These are phyloP conservation scores for Sporothrix variecibatus DNA, from an alignment of 2,329 filamentous ascomycete genomes.

Conservation along the genomic window DNA sequence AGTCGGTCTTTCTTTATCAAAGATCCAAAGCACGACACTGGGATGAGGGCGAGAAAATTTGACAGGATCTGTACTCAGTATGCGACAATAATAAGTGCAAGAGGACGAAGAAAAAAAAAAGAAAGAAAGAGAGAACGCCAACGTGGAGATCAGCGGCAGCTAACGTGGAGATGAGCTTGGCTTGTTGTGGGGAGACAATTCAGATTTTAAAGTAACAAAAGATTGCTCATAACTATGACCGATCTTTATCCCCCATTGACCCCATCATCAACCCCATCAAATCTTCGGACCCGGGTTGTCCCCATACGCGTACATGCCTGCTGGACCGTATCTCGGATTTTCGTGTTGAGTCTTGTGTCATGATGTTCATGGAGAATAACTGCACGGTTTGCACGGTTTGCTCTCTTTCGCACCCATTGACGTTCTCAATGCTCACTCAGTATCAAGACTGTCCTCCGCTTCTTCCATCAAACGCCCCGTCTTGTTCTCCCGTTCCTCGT, in stretches of 20 bases:
- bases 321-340: neutral
- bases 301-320: neutral
- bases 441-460: neutral
- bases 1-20: neutral
- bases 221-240: conserved; percentile 14
- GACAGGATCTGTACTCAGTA: neutral
- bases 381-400: neutral
- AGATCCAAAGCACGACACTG: neutral
- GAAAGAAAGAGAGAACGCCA: neutral
- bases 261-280: neutral
- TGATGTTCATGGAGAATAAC: neutral
- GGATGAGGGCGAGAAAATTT: neutral
- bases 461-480: neutral
- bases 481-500: neutral
- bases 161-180: conserved; percentile 12
- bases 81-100: neutral
- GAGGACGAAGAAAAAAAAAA: neutral
- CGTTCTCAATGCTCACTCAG: neutral
- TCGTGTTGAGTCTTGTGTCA: neutral
- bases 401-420: neutral
- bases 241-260: neutral
- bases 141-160: neutral
- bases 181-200: neutral
- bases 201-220: neutral
- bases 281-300: neutral